phyloP scores from a whole-genome alignment of 768 basidiomycete species.

The Xerocomellus dryophilus region DNA sequence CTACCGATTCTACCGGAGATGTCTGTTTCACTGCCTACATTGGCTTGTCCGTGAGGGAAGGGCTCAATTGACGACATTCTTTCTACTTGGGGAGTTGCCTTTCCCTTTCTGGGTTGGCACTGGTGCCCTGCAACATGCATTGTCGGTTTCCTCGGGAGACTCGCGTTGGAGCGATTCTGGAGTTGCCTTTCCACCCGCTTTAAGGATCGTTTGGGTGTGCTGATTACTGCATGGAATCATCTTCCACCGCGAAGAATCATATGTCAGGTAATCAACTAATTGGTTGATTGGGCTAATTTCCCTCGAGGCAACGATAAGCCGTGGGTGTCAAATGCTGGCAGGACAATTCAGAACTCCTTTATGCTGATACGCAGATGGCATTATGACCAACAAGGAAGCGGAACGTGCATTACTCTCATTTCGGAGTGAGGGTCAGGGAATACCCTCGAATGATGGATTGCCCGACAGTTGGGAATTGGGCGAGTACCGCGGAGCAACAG shows the following conservation, averaged over 20 bases:
- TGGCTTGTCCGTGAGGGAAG: neutral
- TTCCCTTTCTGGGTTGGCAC: neutral
- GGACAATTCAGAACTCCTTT: neutral
- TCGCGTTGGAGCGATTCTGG: neutral
- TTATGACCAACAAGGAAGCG: neutral
- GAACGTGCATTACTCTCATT: neutral
- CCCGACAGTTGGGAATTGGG: neutral
- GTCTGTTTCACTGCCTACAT: neutral
- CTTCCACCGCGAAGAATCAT: neutral
- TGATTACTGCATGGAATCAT: neutral
- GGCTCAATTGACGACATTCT: neutral
- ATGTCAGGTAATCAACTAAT: neutral
- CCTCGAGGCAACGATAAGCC: slow-evolving; percentile 7
- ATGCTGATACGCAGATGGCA: slow-evolving; percentile 4
- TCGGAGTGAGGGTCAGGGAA: slow-evolving; percentile 20
- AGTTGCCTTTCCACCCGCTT: neutral
- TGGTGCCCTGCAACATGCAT: neutral
- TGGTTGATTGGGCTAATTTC: slow-evolving; percentile 3
- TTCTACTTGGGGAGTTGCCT: neutral
- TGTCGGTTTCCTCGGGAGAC: neutral
- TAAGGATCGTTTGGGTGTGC: neutral
- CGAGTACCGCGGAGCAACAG: slow-evolving; percentile 15
- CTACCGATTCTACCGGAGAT: neutral
- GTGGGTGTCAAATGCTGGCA: neutral
- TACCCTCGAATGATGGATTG: slow-evolving; percentile 1